phyloP scores from a whole-genome alignment of 2,329 filamentous ascomycete species.

The Venturia effusa region DNA sequence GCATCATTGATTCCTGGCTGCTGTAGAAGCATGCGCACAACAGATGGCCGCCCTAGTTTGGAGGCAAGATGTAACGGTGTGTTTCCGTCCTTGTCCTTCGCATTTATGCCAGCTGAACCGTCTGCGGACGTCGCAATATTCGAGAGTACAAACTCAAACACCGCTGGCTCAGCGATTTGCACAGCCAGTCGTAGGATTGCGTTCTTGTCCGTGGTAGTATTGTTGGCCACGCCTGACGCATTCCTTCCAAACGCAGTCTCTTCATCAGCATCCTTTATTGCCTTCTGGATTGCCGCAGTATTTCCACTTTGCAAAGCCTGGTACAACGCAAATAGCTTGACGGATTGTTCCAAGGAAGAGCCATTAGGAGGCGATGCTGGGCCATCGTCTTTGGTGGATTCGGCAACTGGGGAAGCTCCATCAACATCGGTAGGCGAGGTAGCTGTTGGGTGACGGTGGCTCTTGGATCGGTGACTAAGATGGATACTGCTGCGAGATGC shows the following conservation, averaged over 20 bases:
- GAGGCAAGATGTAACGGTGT: conserved; percentile 85
- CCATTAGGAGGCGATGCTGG: conserved; percentile 7
- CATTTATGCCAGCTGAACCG: conserved; percentile 71
- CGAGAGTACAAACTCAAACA: conserved; percentile 90
- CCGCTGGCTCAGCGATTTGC: conserved; percentile 84
- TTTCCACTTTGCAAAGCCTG: conserved; percentile 87
- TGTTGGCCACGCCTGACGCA: conserved; percentile 21
- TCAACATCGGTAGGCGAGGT: not conserved
- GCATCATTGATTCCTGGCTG: conserved; percentile 81
- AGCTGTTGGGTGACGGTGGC: not conserved
- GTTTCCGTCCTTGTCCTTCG: conserved; percentile 86
- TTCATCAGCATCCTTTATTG: conserved; percentile 52
- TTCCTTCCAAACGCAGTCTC: conserved; percentile 18
- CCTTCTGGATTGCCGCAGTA: conserved; percentile 78
- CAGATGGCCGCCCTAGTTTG: conserved; percentile 63
- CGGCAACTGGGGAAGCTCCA: not conserved
- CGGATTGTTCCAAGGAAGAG: conserved; percentile 69
- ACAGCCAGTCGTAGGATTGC: conserved; percentile 79
- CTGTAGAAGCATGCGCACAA: conserved; percentile 76
- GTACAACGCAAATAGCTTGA: conserved; percentile 87
- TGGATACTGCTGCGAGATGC: not conserved
- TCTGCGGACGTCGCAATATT: conserved; percentile 38
- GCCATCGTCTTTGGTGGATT: not conserved
- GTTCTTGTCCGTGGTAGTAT: conserved; percentile 55
- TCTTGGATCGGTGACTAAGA: not conserved